phyloP scores from a whole-genome alignment of 1,284 basidiomycete genomes.

The Cryptococcus maquisensis region DNA sequence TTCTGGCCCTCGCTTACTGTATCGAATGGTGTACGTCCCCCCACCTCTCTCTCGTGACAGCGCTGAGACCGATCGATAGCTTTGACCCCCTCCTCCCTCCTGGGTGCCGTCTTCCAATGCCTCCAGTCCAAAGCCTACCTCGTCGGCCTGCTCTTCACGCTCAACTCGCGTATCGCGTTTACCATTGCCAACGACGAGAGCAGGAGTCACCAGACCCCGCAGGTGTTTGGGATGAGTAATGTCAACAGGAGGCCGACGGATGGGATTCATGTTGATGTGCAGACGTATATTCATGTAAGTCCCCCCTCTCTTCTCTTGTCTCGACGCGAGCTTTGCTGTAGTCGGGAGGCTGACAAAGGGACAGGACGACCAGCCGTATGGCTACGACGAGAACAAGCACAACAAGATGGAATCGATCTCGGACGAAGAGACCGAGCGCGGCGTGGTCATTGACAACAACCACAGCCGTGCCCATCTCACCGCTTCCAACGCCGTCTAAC shows the following conservation, averaged over 20 bases:
- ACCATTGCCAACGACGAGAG: not conserved
- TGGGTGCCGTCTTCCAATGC: slow-evolving; percentile 25
- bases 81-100: slow-evolving; percentile 18
- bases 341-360: not conserved
- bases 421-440: not conserved
- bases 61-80: not conserved
- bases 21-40: slow-evolving; percentile 23
- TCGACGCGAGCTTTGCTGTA: not conserved
- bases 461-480: not conserved
- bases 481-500: not conserved
- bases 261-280: not conserved
- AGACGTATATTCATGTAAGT: slow-evolving; percentile 1
- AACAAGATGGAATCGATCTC: not conserved
- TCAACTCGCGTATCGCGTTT: slow-evolving; percentile 18
- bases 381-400: not conserved
- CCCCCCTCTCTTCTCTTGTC: not conserved
- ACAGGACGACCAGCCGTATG: not conserved
- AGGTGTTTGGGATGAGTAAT: not conserved
- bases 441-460: not conserved
- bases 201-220: not conserved
- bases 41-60: not conserved
- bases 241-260: not conserved
- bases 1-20: slow-evolving; percentile 26
- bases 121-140: slow-evolving; percentile 26
- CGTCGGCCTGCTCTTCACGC: slow-evolving; percentile 21